Percentiles rank a stretch among this genome's conserved stretches.
These are phyloP conservation scores for Suillus alpinus DNA, from an alignment of 768 basidiomycete genomes.

Conservation along the genomic window DNA sequence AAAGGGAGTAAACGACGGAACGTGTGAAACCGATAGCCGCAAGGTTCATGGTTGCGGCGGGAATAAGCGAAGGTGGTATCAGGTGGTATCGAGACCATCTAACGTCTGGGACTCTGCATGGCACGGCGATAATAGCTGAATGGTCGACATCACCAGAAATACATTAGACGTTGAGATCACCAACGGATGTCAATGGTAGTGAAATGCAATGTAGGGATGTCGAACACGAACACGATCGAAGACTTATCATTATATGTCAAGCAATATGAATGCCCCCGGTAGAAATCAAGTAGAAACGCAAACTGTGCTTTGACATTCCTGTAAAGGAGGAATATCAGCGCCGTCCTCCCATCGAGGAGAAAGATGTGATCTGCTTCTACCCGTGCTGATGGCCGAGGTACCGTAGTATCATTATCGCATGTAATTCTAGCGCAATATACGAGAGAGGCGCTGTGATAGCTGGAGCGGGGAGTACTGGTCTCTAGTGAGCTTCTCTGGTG, in stretches of 20 bases:
- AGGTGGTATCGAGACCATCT: background rate
- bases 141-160: background rate
- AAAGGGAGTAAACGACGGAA: too few relatives aligned
- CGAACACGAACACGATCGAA: background rate
- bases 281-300: background rate
- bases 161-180: background rate
- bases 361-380: too few relatives aligned
- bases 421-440: conserved; percentile 27
- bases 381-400: conserved; percentile 32
- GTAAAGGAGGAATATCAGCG: conserved; percentile 52
- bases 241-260: background rate
- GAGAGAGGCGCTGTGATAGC: conserved; percentile 73
- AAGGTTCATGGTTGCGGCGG: background rate
- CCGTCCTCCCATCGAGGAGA: conserved; percentile 71
- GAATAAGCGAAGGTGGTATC: background rate
- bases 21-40: background rate
- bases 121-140: background rate
- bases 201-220: background rate
- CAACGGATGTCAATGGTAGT: background rate
- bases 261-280: background rate
- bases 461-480: conserved; percentile 67
- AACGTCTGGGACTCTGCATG: background rate
- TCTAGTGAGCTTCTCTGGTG: conserved; percentile 67
- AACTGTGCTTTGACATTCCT: conserved; percentile 26
- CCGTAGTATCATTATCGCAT: too few relatives aligned